Evolutionary conservation across 2,329 filamentous ascomycete species (phyloP).

Genomic region (Tothia fuscella): DNA sequence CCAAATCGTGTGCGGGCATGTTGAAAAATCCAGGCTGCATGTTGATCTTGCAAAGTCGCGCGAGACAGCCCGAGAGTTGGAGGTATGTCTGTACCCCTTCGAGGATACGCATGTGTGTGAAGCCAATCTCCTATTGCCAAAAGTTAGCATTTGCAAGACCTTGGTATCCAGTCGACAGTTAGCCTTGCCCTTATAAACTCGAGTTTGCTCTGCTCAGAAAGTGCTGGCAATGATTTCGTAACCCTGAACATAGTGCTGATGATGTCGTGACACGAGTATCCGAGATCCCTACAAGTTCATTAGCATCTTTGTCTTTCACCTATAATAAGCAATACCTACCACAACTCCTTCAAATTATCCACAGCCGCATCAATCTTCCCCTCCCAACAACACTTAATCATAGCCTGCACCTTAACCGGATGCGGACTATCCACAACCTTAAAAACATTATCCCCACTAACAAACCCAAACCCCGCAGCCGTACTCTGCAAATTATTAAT

Average conservation of each 20-base stretch:
- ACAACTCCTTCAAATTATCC: constrained; percentile 77
- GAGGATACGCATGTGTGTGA: constrained; percentile 98
- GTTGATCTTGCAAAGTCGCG: constrained; percentile 84
- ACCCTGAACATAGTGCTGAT: constrained; percentile 99
- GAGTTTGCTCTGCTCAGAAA: constrained; percentile 89
- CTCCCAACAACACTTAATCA: constrained; percentile 96
- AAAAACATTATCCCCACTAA: constrained; percentile 97
- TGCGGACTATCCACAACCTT: constrained; percentile 94
- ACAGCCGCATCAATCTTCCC: constrained; percentile 80
- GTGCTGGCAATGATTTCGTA: constrained; percentile 83
- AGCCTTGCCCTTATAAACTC: constrained; percentile 97
- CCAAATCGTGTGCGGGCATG: no score
- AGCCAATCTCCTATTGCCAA: constrained; percentile 99
- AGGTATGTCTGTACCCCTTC: constrained; percentile 92
- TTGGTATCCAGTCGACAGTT: no score
- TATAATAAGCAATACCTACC: constrained; percentile 39
- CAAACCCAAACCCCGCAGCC: constrained; percentile 83
- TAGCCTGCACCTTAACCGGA: constrained; percentile 95
- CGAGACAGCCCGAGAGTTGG: constrained; percentile 85
- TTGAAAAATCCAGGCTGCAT: no score
- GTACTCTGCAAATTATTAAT: constrained; percentile 98
- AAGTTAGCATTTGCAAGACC: constrained; percentile 20
- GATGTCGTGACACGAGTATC: constrained; percentile 98
- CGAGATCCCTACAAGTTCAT: constrained; percentile 47
- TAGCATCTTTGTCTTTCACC: constrained; percentile 7